Percentiles rank a stretch among this genome's conserved stretches.
These are phyloP conservation scores for Talaromyces piceae DNA, from an alignment of 2,329 filamentous ascomycete species.

Conservation along the genomic window DNA sequence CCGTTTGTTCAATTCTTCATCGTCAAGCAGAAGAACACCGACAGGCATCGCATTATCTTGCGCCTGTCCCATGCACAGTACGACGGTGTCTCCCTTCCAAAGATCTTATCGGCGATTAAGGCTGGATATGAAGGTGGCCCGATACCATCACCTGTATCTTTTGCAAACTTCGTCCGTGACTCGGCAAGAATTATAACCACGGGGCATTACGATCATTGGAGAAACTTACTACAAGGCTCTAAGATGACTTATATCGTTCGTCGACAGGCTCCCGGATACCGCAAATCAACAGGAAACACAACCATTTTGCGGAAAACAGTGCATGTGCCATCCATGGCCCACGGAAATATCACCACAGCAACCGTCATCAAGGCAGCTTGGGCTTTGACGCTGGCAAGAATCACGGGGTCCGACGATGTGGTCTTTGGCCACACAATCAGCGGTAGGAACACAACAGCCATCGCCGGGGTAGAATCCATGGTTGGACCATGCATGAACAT, in stretches of 20 bases:
- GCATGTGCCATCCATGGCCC: conserved; percentile 39
- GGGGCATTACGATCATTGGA: conserved; percentile 54
- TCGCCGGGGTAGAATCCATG: conserved; percentile 46
- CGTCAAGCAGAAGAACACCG: conserved; percentile 35
- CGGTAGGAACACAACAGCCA: conserved; percentile 54
- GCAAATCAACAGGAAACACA: conserved; percentile 29
- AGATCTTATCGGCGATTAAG: conserved; percentile 55
- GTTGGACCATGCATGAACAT: conserved; percentile 63
- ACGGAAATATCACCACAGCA: conserved; percentile 52
- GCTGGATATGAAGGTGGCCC: conserved; percentile 43
- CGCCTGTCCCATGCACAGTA: conserved; percentile 64
- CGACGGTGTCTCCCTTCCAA: conserved; percentile 59
- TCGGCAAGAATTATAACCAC: conserved; percentile 33
- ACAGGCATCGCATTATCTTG: conserved; percentile 46
- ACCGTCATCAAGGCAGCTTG: conserved; percentile 62
- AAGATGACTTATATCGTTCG: conserved; percentile 39
- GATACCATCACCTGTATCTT: conserved; percentile 35
- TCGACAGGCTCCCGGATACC: conserved; percentile 26
- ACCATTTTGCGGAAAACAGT: conserved; percentile 28
- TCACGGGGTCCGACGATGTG: conserved; percentile 48
- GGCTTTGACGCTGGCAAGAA: conserved; percentile 55
- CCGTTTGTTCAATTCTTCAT: conserved; percentile 55
- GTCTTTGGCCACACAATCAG: conserved; percentile 61
- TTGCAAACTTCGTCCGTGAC: conserved; percentile 40
- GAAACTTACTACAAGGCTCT: conserved; percentile 49